Percentiles rank a stretch among this genome's conserved stretches.
These are phyloP conservation scores for Wallacemonas collosoma DNA, from an alignment of 208 protist species.

Conservation along the genomic window DNA sequence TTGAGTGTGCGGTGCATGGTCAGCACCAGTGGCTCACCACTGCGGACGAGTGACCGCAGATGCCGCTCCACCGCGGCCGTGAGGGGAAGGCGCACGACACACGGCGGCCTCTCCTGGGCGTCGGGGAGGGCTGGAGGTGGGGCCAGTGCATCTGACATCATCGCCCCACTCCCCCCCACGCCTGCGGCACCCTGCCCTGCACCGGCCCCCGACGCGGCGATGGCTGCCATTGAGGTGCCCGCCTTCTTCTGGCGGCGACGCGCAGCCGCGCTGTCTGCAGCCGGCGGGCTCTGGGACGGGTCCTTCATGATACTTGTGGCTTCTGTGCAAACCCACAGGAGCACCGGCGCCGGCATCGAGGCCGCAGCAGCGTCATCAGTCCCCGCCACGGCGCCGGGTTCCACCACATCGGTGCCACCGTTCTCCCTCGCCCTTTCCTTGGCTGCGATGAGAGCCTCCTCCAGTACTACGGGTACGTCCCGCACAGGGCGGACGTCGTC, in stretches of 20 bases:
- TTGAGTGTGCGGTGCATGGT: conserved; percentile 65
- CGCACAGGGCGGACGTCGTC: conserved; percentile 58
- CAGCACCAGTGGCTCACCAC: conserved; percentile 54
- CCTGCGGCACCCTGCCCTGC: not conserved
- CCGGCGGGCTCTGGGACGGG: not conserved
- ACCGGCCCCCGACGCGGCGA: not conserved
- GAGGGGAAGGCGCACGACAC: conserved; percentile 78
- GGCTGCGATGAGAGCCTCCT: conserved; percentile 29
- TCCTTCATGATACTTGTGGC: conserved; percentile 17
- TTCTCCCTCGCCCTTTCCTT: conserved; percentile 13
- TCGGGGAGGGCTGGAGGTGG: conserved; percentile 44
- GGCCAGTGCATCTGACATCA: not conserved
- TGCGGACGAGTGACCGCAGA: conserved; percentile 51
- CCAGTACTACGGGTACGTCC: conserved; percentile 54
- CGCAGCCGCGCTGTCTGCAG: conserved; percentile 20
- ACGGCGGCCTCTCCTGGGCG: conserved; percentile 53
- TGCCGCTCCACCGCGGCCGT: conserved; percentile 43
- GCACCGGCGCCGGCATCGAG: conserved; percentile 14
- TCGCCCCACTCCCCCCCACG: conserved; percentile 1
- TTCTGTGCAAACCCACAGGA: conserved; percentile 39
- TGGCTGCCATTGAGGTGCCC: conserved; percentile 2
- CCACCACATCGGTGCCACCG: conserved; percentile 4
- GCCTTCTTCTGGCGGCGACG: conserved; percentile 32
- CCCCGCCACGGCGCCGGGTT: not conserved
- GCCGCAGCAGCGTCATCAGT: not conserved